Percentiles rank a stretch among this genome's conserved stretches.
These are phyloP conservation scores for Trichoderma semiorbis DNA, from an alignment of 2,329 filamentous ascomycete species.

Conservation along the genomic window DNA sequence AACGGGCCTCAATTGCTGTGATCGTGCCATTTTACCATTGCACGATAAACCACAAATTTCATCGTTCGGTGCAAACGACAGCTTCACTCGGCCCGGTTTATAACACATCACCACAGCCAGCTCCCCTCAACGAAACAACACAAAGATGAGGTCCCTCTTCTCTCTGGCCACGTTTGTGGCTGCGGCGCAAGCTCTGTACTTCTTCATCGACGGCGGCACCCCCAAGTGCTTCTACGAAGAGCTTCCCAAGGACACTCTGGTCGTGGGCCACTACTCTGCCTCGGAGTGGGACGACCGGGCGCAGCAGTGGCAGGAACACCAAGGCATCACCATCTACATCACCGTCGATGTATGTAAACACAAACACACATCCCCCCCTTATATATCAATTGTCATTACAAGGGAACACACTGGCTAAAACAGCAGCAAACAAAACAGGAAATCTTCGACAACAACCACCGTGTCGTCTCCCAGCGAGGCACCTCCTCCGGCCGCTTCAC, in stretches of 20 bases:
- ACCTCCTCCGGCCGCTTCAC: constrained; percentile 78
- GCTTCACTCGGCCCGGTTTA: neutral
- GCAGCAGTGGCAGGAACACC: constrained; percentile 67
- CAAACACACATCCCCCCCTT: too few relatives aligned
- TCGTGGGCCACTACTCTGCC: constrained; percentile 87
- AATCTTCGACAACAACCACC: constrained; percentile 96
- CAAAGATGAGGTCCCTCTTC: constrained; percentile 58
- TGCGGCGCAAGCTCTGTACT: constrained; percentile 79
- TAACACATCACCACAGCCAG: neutral
- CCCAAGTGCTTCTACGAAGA: constrained; percentile 99
- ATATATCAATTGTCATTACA: neutral
- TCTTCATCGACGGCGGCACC: constrained; percentile 82
- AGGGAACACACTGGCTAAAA: neutral
- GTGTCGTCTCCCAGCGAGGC: constrained; percentile 85
- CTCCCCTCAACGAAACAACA: neutral
- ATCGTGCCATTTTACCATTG: neutral
- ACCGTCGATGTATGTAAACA: constrained; percentile 69
- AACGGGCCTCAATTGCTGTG: neutral
- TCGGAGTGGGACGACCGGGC: constrained; percentile 75
- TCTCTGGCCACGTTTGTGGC: constrained; percentile 63
- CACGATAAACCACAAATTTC: neutral
- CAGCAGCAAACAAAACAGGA: constrained; percentile 50
- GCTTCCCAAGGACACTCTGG: constrained; percentile 92
- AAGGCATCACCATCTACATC: constrained; percentile 78
- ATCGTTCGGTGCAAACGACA: neutral